A percentile compares a stretch with the other conserved stretches of the same genome.
Conservation (phyloP, 768 basidiomycete genomes). For the Leccinum imitatum region DNA sequence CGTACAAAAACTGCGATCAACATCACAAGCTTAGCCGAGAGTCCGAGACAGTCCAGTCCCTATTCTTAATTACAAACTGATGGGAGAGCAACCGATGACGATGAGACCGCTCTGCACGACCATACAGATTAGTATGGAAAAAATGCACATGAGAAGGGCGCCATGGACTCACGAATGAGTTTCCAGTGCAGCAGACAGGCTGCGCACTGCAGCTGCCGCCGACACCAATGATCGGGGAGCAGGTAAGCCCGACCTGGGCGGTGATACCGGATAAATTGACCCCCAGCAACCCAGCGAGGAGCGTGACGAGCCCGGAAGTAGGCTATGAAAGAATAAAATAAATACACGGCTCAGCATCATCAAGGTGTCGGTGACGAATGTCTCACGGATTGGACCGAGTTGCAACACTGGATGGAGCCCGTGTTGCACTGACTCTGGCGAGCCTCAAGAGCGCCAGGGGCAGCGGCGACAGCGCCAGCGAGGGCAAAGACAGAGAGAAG, state of each 20-base stretch:
- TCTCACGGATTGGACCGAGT: neutral
- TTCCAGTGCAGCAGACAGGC: constrained; percentile 7
- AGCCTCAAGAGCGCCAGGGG: neutral
- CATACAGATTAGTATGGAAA: neutral
- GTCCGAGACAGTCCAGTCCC: no score
- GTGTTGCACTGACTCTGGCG: neutral
- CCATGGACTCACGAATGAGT: neutral
- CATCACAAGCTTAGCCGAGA: no score
- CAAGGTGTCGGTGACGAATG: neutral
- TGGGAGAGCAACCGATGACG: constrained; percentile 1
- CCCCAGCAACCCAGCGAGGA: neutral
- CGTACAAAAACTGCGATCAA: no score
- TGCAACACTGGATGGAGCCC: neutral
- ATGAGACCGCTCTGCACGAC: neutral
- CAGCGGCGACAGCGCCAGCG: neutral
- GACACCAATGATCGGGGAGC: neutral
- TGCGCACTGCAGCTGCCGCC: neutral
- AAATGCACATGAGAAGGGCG: neutral
- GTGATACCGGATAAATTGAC: neutral
- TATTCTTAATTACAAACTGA: neutral
- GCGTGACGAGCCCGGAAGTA: neutral
- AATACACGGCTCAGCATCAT: neutral
- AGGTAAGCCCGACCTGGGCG: neutral
- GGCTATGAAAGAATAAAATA: neutral
- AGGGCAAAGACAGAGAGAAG: neutral